Percentiles rank a stretch among this genome's conserved stretches.
Evolutionary conservation across 352 stramenopile genomes (phyloP).

Genomic region (Globisporangium polare): DNA sequence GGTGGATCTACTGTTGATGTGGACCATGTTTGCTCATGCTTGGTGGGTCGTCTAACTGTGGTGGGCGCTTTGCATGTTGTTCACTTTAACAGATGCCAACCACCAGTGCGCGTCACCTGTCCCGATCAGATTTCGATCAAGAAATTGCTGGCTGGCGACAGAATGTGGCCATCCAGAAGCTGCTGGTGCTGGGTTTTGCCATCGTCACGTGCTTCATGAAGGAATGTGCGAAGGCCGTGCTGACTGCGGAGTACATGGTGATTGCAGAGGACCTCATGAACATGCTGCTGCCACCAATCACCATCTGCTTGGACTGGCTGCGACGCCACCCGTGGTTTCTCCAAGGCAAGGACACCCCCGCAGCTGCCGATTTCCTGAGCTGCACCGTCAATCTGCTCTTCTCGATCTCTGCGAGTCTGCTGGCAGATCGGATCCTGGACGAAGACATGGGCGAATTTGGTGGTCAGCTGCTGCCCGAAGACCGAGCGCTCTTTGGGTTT

Average conservation of each 20-base stretch:
- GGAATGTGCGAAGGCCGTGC: slow-evolving; percentile 11
- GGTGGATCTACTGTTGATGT: background rate
- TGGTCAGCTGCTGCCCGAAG: slow-evolving; percentile 27
- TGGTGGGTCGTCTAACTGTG: background rate
- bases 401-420: slow-evolving; percentile 15
- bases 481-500: slow-evolving; percentile 37
- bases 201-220: slow-evolving; percentile 14
- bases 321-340: slow-evolving; percentile 27
- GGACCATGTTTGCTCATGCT: background rate
- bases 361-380: slow-evolving; percentile 11
- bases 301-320: slow-evolving; percentile 39
- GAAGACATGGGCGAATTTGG: slow-evolving; percentile 9
- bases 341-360: too few species aligned
- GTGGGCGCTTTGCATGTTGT: background rate
- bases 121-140: slow-evolving; percentile 7
- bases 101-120: background rate
- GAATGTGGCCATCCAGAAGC: background rate
- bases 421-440: slow-evolving; percentile 15
- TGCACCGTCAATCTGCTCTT: slow-evolving; percentile 13
- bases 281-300: slow-evolving; percentile 34
- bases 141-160: background rate
- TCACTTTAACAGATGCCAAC: background rate
- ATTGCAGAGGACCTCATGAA: slow-evolving; percentile 24
- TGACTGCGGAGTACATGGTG: slow-evolving; percentile 8
- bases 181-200: slow-evolving; percentile 8